phyloP scores from a whole-genome alignment of 495 filamentous ascomycete genomes.

The Penicillium daleae region DNA sequence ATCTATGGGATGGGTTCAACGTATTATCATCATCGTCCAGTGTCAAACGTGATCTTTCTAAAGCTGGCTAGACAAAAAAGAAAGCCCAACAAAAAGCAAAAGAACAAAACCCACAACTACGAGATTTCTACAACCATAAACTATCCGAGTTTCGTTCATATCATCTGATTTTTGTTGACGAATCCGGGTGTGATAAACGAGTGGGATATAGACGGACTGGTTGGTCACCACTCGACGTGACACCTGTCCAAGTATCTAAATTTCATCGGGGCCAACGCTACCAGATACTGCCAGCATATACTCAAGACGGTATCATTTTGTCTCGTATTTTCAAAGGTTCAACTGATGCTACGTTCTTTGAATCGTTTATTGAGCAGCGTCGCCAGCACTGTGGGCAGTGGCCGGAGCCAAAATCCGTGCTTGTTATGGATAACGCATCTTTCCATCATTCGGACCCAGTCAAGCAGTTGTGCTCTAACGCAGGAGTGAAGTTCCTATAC shows the following conservation, averaged over 20 bases:
- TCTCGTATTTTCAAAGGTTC: slow-evolving; percentile 2
- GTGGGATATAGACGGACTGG: neutral
- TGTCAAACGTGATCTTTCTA: slow-evolving; percentile 4
- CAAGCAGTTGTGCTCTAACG: neutral
- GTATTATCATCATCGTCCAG: slow-evolving; percentile 13
- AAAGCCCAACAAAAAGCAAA: neutral
- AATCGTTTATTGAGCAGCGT: slow-evolving; percentile 5
- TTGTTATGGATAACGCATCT: slow-evolving; percentile 5
- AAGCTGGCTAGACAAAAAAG: slow-evolving; percentile 8
- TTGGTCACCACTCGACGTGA: slow-evolving; percentile 1
- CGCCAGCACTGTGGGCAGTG: neutral
- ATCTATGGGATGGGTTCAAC: slow-evolving; percentile 22
- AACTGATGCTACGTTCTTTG: slow-evolving; percentile 3
- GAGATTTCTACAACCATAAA: slow-evolving; percentile 13
- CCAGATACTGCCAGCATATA: neutral
- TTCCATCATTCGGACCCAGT: neutral
- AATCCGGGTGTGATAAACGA: slow-evolving; percentile 1
- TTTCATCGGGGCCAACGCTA: slow-evolving; percentile 2
- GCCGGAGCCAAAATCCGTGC: slow-evolving; percentile 6
- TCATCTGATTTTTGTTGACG: neutral
- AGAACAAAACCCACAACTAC: slow-evolving; percentile 9
- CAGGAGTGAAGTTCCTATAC: neutral
- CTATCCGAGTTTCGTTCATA: slow-evolving; percentile 10
- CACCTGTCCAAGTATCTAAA: neutral
- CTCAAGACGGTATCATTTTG: neutral